phyloP scores from a whole-genome alignment of 768 basidiomycete species.

The Suillus weaverae region DNA sequence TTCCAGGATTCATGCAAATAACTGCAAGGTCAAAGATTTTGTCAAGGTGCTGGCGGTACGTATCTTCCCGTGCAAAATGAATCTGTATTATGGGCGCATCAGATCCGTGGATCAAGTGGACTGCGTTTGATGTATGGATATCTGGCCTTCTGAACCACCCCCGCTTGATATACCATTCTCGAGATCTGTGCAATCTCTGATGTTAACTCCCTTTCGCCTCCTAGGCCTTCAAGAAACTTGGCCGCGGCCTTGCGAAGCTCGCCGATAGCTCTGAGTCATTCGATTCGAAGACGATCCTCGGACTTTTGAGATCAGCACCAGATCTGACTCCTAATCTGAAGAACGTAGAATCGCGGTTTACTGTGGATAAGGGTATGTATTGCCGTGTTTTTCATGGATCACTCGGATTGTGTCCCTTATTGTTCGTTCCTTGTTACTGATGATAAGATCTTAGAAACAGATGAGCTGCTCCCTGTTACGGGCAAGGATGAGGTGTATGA shows the following conservation, averaged over 20 bases:
- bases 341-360: conserved; percentile 70
- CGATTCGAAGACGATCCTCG: conserved; percentile 71
- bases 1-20: conserved; percentile 92
- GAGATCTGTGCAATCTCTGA: conserved; percentile 8
- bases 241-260: conserved; percentile 61
- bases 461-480: conserved; percentile 75
- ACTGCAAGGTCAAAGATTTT: conserved; percentile 86
- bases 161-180: not conserved
- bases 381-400: not conserved
- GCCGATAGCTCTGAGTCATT: conserved; percentile 70
- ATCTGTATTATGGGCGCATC: not conserved
- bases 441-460: conserved; percentile 42
- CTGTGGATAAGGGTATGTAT: conserved; percentile 54
- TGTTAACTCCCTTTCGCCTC: not conserved
- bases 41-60: conserved; percentile 74
- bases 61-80: conserved; percentile 6
- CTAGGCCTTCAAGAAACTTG: conserved; percentile 77
- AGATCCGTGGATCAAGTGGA: not conserved
- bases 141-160: not conserved
- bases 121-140: not conserved
- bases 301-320: conserved; percentile 77
- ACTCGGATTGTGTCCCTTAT: not conserved
- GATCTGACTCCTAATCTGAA: conserved; percentile 72
- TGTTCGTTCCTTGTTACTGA: conserved; percentile 2
- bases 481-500: conserved; percentile 90